Base-by-base conservation (phyloP, 805 yeast genomes). In the Candida yuanshanica region DNA sequence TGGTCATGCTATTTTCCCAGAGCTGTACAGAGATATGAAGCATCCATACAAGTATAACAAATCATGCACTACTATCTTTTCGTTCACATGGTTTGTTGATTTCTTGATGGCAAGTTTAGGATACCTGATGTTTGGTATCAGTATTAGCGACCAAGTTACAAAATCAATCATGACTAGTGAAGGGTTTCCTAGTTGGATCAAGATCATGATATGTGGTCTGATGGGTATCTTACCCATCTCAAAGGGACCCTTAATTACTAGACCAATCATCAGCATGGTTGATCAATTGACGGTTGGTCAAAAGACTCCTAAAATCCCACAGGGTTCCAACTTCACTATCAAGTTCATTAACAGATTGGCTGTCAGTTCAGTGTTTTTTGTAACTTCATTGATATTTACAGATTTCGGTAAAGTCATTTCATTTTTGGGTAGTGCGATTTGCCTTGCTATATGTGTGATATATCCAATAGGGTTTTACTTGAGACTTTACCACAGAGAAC, bases 1-100 rank as follows among this genome's bases (percentile, higher is more conserved):
- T 6, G 91, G 93, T 0, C 93, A 85, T 62, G 87, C 93, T 5
- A 75, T 85, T 20, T 85, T 84, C 53, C 93, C 93, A 3, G 84
- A 84, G 49, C 67, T 84, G 39, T 80, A 78, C 56, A 70, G 79
- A 26, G 95, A 84, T 59, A 80, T 84, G 83, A 69, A 84, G 40
- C 83, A 78, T 49, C 90, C 91, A 4, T 48, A 64, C 21, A 79
- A 81, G 52, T 84, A 75, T 56, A 49, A 58, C n/a, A 55, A 58
- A 18, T 70, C 81, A 43, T 66, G 81, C 39, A 68, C 72, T 29
- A 58, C 75, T 13, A 76, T 86, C 0, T 84, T 81, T 55, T 47
- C 68, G 3, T 68, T 75, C 44, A 81, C 90, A 0, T 74, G 77
- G 46, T 35, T 68, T 11, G 71, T 83, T 24, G 90, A 84, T 60